Base-by-base conservation (phyloP, 2,329 filamentous ascomycete species). In the Didymellaceae sp. region DNA sequence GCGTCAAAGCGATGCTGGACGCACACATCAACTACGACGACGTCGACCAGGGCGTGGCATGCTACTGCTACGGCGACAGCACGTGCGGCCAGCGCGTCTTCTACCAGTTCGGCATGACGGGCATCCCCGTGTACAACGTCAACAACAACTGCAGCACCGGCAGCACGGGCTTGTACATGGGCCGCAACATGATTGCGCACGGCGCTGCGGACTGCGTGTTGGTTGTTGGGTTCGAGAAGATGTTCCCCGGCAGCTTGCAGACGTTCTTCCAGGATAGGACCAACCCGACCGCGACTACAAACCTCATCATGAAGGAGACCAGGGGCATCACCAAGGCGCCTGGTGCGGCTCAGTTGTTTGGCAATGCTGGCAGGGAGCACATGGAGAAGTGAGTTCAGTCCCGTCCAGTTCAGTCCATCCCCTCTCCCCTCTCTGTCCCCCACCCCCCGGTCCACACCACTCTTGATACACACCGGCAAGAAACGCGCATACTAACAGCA, bases 71-170 rank as follows among this genome's bases (percentile, higher is more conserved):
- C 74, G 93, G 93, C 69, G 93, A 97, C 79, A 91, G 86, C 58
- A 96, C 93, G 47, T 94, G 89, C 75, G 93, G 93, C 38, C 93
- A 97, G 80, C 88, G 93, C 59, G 92, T 97, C 68, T 97, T 97
- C 78, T 97, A 97, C 78, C 93, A 97, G 77, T 97, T 97, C 74
- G 94, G 93, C 78, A 92, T 97, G 87, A 97, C 92, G 33, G 82
- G 88, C 68, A 97, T 97, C 65, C 93, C 93, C 67, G 91, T 97
- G 72, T 92, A 95, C 81, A 97, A 97, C 70, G 91, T 96, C 70
- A 97, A 97, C 83, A 97, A 97, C 82, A 97, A 97, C 80, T 97
- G 93, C 81, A 90, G 90, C 4, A 97, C 93, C 0, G 94, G 93
- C n/a, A 91, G 88, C 4, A 96, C 93, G 0, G 94, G 93, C 7